A percentile compares a stretch with the other conserved stretches of the same genome.
phyloP scores from a whole-genome alignment of 805 yeast species.

The Zygosaccharomyces lentus region DNA sequence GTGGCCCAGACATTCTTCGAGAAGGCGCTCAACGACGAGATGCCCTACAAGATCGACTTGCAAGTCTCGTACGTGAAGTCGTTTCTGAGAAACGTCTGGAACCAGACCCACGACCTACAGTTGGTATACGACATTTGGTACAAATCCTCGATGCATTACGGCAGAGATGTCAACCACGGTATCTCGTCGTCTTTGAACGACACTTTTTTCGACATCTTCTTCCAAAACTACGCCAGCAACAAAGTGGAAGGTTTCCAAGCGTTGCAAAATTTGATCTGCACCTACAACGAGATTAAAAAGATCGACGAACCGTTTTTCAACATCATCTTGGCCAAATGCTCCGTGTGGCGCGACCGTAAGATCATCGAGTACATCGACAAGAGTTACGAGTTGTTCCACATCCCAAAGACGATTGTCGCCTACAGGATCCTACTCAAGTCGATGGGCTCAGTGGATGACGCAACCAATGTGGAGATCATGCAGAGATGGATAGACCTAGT shows the following conservation, averaged over 20 bases:
- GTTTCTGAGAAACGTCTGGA: constrained; percentile 58
- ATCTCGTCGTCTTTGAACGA: constrained; percentile 70
- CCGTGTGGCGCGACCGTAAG: constrained; percentile 62
- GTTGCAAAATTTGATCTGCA: constrained; percentile 52
- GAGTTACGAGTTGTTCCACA: constrained; percentile 53
- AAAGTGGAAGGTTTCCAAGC: constrained; percentile 51
- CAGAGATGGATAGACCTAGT: constrained; percentile 53
- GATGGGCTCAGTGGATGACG: constrained; percentile 55
- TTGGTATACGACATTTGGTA: constrained; percentile 60
- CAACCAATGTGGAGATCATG: constrained; percentile 51
- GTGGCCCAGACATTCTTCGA: constrained; percentile 72
- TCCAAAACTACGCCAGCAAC: constrained; percentile 48
- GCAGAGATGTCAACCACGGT: constrained; percentile 56
- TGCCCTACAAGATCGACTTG: constrained; percentile 67
- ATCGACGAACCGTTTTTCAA: constrained; percentile 81
- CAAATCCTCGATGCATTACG: constrained; percentile 55
- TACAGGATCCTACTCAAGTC: constrained; percentile 70
- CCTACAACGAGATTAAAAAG: constrained; percentile 52
- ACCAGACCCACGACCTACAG: constrained; percentile 52
- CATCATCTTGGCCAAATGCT: constrained; percentile 62
- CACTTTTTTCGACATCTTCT: constrained; percentile 63
- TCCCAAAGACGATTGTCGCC: constrained; percentile 62
- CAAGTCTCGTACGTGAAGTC: constrained; percentile 71
- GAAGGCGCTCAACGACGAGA: constrained; percentile 61
- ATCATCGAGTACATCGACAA: constrained; percentile 60